These are phyloP conservation scores for Emericellopsis cladophorae DNA, from an alignment of 2,329 filamentous ascomycete genomes.

Conservation along the genomic window DNA sequence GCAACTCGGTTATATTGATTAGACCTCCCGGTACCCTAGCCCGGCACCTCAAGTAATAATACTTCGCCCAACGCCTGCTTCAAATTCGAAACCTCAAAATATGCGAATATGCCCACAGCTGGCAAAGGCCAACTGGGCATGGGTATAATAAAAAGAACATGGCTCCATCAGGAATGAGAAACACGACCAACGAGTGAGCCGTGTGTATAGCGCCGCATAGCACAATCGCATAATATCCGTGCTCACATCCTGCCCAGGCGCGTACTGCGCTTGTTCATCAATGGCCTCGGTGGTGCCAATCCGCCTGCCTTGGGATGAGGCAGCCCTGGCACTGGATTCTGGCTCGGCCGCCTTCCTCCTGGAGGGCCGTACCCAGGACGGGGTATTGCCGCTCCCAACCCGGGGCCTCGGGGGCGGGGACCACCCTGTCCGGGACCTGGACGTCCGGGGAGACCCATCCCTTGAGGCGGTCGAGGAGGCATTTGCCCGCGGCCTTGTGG, in stretches of 20 bases:
- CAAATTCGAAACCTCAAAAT: too few species aligned
- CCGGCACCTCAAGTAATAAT: too few species aligned
- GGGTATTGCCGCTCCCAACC: slow-evolving; percentile 7
- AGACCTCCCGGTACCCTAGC: too few species aligned
- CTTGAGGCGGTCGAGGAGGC: background rate
- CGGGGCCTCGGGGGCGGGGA: slow-evolving; percentile 6
- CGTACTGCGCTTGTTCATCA: slow-evolving; percentile 52
- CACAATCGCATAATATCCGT: too few species aligned
- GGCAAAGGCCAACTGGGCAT: too few species aligned
- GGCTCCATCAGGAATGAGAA: too few species aligned
- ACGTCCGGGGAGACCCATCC: slow-evolving; percentile 10
- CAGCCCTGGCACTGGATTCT: slow-evolving; percentile 1
- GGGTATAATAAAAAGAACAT: too few species aligned
- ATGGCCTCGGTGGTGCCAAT: slow-evolving; percentile 21
- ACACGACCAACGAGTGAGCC: too few species aligned
- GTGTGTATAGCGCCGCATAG: background rate
- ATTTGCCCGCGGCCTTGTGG: background rate
- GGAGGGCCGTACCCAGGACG: slow-evolving; percentile 13
- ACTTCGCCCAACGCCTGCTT: too few species aligned
- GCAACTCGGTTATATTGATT: too few species aligned
- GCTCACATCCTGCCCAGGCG: slow-evolving; percentile 44
- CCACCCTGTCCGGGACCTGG: slow-evolving; percentile 8
- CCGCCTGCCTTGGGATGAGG: slow-evolving; percentile 1
- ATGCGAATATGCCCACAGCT: too few species aligned
- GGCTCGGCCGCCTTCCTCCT: slow-evolving; percentile 4